phyloP scores from a whole-genome alignment of 352 stramenopile genomes.

The Pythium dissimile region DNA sequence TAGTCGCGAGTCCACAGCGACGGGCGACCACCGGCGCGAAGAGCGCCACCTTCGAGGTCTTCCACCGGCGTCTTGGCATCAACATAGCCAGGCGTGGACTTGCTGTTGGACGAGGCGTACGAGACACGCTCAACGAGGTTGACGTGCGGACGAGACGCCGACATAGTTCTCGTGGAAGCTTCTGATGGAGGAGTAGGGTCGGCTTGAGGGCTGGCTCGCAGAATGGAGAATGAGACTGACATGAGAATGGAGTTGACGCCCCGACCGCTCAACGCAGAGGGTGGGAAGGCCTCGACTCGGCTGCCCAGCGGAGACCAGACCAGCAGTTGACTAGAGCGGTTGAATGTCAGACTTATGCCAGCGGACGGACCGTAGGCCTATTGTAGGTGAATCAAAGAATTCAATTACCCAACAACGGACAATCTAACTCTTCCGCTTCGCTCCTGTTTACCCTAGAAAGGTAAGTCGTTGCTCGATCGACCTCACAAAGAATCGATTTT shows the following conservation, averaged over 20 bases:
- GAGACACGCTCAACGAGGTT: conserved; percentile 18
- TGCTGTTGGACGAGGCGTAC: conserved; percentile 11
- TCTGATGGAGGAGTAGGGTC: background rate
- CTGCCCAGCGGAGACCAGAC: too few species aligned
- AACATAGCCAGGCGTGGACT: conserved; percentile 11
- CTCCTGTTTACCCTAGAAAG: too few species aligned
- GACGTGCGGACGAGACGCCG: background rate
- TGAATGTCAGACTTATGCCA: too few species aligned
- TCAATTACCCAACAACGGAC: too few species aligned
- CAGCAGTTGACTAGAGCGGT: too few species aligned
- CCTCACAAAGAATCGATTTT: too few species aligned
- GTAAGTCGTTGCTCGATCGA: too few species aligned
- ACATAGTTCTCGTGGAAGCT: background rate
- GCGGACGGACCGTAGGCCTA: too few species aligned
- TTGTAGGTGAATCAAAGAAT: too few species aligned
- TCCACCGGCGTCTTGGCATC: conserved; percentile 20
- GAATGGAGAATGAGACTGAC: conserved; percentile 16
- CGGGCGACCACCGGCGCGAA: conserved; percentile 22
- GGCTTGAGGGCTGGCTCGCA: conserved; percentile 6
- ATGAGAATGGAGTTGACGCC: background rate
- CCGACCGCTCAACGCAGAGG: too few species aligned
- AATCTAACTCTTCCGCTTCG: too few species aligned
- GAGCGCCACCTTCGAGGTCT: conserved; percentile 21
- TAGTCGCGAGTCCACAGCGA: conserved; percentile 24
- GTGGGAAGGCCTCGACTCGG: too few species aligned